Evolutionary conservation across 305 asterid genomes (phyloP), one percentile per base, ranked within the genome.

Genomic region (Fraxinus platypoda): DNA sequence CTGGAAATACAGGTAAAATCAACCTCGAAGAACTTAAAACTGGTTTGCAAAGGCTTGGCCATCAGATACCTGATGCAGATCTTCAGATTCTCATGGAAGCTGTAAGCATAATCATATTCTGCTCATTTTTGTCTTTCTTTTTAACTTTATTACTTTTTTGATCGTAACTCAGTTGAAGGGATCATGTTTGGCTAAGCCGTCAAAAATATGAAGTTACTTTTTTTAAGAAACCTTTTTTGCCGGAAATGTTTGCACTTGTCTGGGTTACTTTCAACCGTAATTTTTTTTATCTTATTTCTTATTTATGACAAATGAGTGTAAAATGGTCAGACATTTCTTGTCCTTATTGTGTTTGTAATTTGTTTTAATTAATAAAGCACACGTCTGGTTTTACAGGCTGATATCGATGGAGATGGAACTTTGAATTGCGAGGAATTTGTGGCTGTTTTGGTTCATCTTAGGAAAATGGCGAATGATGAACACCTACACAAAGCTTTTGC

Each of bases 21-120:
- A 80, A 84, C 78, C 81, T 83, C 8, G 85, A 82, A 41, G 92
- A 90, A 74, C 87, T 91, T 33, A 90, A 81, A 87, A 73, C 26
- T 59, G 90, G 95, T 49, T 78, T 91, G 80, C 91, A 89, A 79
- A 90, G 85, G 73, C 90, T 89, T 37, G 93, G 93, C 54, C 93
- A 91, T 82, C 91, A 87, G 77, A 88, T 87, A 77, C 81, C 91
- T 13, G 91, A 89, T 54, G 75, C 85, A 21, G 93, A 91, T 59
- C 80, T 84, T 74, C 92, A 88, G 82, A 89, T 85, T 76, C 88
- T 91, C 80, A 85, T 91, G 91, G 92, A 91, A 86, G 91, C 94
- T 52, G 95, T 89, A 88, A 85, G 94, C 34, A 25, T 13, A 33
- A 78, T 33, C 70, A 15, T 13, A 31, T 75, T 41, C 38, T 4